Percentiles rank a stretch among this genome's conserved stretches.
Conservation (phyloP, 2,329 filamentous ascomycete genomes). For the Hyphodiscus sp. region DNA sequence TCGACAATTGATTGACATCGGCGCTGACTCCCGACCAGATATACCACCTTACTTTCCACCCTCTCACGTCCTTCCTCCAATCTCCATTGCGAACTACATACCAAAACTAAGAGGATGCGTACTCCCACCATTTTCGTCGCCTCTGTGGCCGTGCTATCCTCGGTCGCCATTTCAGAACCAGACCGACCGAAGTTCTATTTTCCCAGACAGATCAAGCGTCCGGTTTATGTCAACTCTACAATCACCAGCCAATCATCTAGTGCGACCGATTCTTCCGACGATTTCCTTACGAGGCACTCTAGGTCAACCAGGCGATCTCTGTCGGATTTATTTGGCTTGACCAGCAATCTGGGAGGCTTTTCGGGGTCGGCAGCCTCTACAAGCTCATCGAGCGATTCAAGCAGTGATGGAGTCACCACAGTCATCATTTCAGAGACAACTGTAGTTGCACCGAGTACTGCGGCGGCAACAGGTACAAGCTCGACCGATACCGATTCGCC, state of each 20-base stretch:
- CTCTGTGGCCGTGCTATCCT: constrained; percentile 42
- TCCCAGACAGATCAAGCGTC: constrained; percentile 49
- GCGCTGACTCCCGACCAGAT: constrained; percentile 20
- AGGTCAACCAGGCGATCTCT: constrained; percentile 13
- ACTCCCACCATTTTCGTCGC: constrained; percentile 42
- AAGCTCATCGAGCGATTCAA: not conserved
- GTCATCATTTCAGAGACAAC: constrained; percentile 7
- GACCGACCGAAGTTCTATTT: constrained; percentile 50
- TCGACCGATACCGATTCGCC: not conserved
- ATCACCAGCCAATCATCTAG: constrained; percentile 10
- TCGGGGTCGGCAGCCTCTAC: not conserved
- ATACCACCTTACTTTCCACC: constrained; percentile 15
- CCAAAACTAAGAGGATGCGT: constrained; percentile 40
- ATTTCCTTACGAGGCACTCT: constrained; percentile 4
- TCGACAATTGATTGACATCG: not conserved
- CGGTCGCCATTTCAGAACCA: constrained; percentile 38
- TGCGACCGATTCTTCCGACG: constrained; percentile 9
- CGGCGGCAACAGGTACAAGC: not conserved
- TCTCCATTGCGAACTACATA: constrained; percentile 10
- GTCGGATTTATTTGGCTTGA: constrained; percentile 17
- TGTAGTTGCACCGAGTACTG: not conserved
- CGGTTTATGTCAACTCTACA: constrained; percentile 30
- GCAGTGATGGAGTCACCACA: constrained; percentile 5
- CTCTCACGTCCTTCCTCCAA: constrained; percentile 8
- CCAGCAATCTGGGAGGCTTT: not conserved